A percentile compares a stretch with the other conserved stretches of the same genome.
phyloP scores from a whole-genome alignment of 164 flowering plant genomes.

The Kingdonia uniflora region DNA sequence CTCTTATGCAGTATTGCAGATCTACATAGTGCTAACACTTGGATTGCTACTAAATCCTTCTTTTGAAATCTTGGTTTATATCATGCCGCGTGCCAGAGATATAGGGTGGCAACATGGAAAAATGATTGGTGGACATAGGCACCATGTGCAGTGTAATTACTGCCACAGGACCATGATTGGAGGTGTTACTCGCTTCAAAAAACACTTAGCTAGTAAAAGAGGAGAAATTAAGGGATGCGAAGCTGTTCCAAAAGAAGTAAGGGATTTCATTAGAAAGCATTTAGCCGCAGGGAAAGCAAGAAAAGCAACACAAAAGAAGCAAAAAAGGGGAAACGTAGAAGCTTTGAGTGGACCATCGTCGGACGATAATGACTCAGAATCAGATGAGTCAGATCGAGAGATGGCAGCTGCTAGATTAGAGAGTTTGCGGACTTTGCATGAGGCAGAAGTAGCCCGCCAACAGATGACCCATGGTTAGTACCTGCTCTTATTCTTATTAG shows the following conservation, averaged over 20 bases:
- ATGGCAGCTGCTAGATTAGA: conserved; percentile 21
- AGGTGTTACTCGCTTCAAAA: conserved; percentile 31
- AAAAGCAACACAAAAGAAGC: conserved; percentile 16
- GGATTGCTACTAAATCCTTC: conserved; percentile 3
- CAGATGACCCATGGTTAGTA: conserved; percentile 14
- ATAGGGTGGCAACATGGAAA: conserved; percentile 32
- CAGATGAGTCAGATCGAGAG: conserved; percentile 24
- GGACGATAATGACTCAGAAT: conserved; percentile 20
- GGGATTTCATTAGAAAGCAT: conserved; percentile 21
- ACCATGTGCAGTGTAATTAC: conserved; percentile 28
- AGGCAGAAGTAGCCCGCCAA: conserved; percentile 14
- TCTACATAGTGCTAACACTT: not conserved
- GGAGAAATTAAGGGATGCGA: conserved; percentile 33
- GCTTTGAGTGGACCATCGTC: conserved; percentile 9
- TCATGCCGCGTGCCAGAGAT: conserved; percentile 29
- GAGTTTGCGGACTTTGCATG: conserved; percentile 18
- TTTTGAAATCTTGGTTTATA: not conserved
- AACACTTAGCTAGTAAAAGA: conserved; percentile 24
- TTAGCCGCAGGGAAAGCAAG: conserved; percentile 16
- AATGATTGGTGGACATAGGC: conserved; percentile 31
- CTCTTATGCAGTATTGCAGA: conserved; percentile 7
- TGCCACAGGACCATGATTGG: conserved; percentile 28
- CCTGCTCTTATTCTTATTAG: not conserved
- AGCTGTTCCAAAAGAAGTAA: conserved; percentile 25
- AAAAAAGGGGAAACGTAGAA: conserved; percentile 9